Evolutionary conservation across 2,329 filamentous ascomycete species (phyloP).

Genomic region (Xenoacremonium recifei): DNA sequence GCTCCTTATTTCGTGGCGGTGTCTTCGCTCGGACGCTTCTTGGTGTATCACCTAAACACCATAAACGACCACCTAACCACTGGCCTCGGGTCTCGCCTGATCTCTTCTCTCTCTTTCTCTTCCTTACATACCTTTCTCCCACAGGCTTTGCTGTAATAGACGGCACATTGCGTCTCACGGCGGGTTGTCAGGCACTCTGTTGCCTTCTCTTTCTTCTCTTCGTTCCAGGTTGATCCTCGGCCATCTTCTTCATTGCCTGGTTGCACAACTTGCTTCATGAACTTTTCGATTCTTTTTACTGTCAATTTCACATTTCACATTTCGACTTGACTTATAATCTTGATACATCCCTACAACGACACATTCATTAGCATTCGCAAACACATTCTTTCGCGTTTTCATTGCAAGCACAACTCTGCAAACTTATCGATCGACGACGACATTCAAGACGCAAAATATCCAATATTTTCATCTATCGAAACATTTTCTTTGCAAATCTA

Average conservation of each 20-base stretch:
- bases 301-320: background rate
- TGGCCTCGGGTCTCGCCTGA: conserved; percentile 3
- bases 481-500: no score
- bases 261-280: conserved; percentile 24
- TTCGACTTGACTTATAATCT: background rate
- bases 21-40: conserved; percentile 20
- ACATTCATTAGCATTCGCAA: no score
- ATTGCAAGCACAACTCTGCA: no score
- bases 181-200: conserved; percentile 22
- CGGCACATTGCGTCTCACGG: conserved; percentile 22
- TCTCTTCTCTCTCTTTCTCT: conserved; percentile 9
- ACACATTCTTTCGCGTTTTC: no score
- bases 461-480: no score
- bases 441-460: no score
- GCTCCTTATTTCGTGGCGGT: conserved; percentile 14
- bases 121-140: conserved; percentile 9
- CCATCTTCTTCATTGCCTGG: conserved; percentile 37
- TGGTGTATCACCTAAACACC: conserved; percentile 23
- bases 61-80: conserved; percentile 11
- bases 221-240: conserved; percentile 58
- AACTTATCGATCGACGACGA: no score
- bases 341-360: conserved; percentile 1
- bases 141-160: no score
- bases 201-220: conserved; percentile 24
- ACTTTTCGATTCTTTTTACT: conserved; percentile 10